These are phyloP conservation scores for Puccinia brachypodii DNA, from an alignment of 1,284 basidiomycete species.

Conservation along the genomic window DNA sequence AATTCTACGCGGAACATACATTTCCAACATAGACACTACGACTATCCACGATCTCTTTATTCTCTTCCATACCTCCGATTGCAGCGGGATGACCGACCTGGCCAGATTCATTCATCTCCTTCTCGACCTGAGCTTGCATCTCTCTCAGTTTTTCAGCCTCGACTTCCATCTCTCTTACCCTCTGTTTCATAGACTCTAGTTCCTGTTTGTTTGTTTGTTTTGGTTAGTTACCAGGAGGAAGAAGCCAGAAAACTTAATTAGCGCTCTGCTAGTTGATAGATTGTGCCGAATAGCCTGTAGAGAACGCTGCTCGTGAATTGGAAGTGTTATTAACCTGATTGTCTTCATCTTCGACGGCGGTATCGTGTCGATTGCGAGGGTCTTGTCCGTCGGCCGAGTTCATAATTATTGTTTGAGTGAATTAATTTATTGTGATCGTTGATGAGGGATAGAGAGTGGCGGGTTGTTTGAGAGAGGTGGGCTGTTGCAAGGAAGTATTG, in stretches of 20 bases:
- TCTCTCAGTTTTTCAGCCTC: slow-evolving; percentile 84
- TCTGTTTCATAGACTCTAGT: slow-evolving; percentile 76
- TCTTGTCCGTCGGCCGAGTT: slow-evolving; percentile 30
- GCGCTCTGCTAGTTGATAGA: no score
- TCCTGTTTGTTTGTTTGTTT: slow-evolving; percentile 56
- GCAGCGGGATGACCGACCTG: slow-evolving; percentile 60
- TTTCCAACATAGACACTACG: slow-evolving; percentile 96
- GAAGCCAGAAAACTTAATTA: not conserved
- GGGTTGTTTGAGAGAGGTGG: not conserved
- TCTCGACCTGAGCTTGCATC: slow-evolving; percentile 82
- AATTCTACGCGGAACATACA: slow-evolving; percentile 63
- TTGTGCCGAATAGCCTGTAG: no score
- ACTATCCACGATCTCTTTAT: slow-evolving; percentile 70
- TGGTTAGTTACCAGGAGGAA: not conserved
- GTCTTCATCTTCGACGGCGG: slow-evolving; percentile 37
- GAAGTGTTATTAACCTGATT: slow-evolving; percentile 20
- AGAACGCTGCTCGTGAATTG: not conserved
- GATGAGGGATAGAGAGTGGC: not conserved
- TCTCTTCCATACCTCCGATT: slow-evolving; percentile 57
- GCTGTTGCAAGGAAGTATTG: no score
- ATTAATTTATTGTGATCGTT: not conserved
- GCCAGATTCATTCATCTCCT: slow-evolving; percentile 55
- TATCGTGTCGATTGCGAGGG: slow-evolving; percentile 33
- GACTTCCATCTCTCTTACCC: slow-evolving; percentile 77
- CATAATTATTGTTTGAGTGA: not conserved